phyloP scores from a whole-genome alignment of 495 filamentous ascomycete genomes.

The Xylaria castorea region DNA sequence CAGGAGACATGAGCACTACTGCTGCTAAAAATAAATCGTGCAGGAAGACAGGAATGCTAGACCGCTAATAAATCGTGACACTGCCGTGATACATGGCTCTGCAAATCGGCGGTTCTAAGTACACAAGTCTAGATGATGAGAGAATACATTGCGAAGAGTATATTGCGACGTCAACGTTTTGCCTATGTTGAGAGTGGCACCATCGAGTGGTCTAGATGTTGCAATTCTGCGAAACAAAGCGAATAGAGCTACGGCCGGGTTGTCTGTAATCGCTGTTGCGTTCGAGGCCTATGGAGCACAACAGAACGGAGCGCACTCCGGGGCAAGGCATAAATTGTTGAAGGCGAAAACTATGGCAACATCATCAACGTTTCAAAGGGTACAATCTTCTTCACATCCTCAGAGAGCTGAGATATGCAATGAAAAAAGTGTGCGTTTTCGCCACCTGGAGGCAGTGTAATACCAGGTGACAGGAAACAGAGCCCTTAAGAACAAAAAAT shows the following conservation, averaged over 20 bases:
- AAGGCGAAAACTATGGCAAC: too few relatives aligned
- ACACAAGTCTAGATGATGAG: not conserved
- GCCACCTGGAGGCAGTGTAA: conserved; percentile 31
- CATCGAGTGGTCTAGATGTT: not conserved
- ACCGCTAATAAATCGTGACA: not conserved
- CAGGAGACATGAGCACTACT: not conserved
- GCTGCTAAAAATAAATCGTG: conserved; percentile 3
- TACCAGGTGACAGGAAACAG: conserved; percentile 26
- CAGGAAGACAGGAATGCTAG: not conserved
- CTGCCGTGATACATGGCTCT: not conserved
- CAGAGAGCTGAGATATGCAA: conserved; percentile 23
- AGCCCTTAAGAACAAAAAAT: conserved; percentile 8
- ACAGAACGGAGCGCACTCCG: not conserved
- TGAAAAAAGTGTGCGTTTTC: conserved; percentile 29
- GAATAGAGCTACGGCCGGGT: not conserved
- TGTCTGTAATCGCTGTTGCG: not conserved
- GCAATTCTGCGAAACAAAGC: not conserved
- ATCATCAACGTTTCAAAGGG: not conserved
- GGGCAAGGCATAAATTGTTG: too few relatives aligned
- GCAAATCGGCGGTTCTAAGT: not conserved
- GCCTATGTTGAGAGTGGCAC: not conserved
- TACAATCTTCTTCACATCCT: conserved; percentile 30
- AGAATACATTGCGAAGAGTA: not conserved
- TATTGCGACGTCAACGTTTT: not conserved
- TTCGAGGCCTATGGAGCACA: not conserved